Conservation (phyloP, 2,329 filamentous ascomycete genomes). For the Hymenotorrendiella dingleyae region DNA sequence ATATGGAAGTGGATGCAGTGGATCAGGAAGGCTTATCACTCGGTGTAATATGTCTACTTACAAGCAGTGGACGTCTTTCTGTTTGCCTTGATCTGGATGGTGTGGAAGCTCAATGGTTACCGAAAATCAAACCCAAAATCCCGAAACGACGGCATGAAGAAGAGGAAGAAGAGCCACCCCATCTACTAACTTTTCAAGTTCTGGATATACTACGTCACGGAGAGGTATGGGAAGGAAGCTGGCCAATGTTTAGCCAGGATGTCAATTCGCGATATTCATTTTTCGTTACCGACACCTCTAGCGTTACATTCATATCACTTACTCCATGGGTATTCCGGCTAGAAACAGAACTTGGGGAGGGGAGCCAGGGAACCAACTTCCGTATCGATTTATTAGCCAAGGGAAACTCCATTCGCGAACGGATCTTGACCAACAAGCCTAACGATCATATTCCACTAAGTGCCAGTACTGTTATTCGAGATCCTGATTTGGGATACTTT, state of each 20-base stretch:
- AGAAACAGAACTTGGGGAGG: slow-evolving; percentile 53
- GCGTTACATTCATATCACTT: slow-evolving; percentile 55
- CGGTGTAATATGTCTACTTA: slow-evolving; percentile 53
- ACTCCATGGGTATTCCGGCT: slow-evolving; percentile 59
- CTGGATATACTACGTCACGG: slow-evolving; percentile 51
- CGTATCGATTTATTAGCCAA: slow-evolving; percentile 54
- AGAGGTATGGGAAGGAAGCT: slow-evolving; percentile 51
- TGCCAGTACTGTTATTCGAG: slow-evolving; percentile 47
- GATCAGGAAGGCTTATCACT: slow-evolving; percentile 56
- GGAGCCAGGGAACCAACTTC: slow-evolving; percentile 54
- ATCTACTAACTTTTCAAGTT: slow-evolving; percentile 55
- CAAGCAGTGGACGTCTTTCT: slow-evolving; percentile 54
- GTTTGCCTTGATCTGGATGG: slow-evolving; percentile 57
- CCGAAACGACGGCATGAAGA: slow-evolving; percentile 37
- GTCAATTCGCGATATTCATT: slow-evolving; percentile 57
- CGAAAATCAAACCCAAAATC: slow-evolving; percentile 44
- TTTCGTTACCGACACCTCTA: slow-evolving; percentile 55
- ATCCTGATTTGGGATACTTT: slow-evolving; percentile 60
- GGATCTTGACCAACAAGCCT: slow-evolving; percentile 49
- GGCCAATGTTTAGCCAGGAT: slow-evolving; percentile 59
- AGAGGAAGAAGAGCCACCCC: slow-evolving; percentile 37
- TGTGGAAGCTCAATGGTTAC: slow-evolving; percentile 61
- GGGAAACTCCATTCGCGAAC: slow-evolving; percentile 48
- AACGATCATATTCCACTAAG: slow-evolving; percentile 45
- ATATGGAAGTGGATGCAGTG: slow-evolving; percentile 49